A percentile compares a stretch with the other conserved stretches of the same genome.
Conservation (phyloP, 2,329 filamentous ascomycete species). For the Scytalidium lignicola region DNA sequence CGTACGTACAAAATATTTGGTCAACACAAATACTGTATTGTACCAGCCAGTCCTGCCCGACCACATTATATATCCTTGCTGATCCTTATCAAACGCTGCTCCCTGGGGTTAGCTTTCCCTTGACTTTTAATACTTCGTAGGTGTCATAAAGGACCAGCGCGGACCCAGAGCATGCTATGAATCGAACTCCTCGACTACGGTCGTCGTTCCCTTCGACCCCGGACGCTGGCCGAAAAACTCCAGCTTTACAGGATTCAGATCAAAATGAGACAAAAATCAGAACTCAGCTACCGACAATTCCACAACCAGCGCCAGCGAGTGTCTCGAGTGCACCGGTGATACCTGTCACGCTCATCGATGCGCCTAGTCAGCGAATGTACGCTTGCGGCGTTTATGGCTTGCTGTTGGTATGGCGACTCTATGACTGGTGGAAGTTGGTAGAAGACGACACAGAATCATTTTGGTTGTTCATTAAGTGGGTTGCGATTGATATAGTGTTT, state of each 20-base stretch:
- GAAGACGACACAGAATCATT: conserved; percentile 84
- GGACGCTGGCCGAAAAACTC: conserved; percentile 38
- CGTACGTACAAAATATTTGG: neutral
- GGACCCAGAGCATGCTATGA: conserved; percentile 51
- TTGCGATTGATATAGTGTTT: conserved; percentile 77
- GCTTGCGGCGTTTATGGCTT: conserved; percentile 72
- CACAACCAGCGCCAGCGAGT: conserved; percentile 10
- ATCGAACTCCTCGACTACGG: conserved; percentile 74
- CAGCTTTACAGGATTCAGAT: conserved; percentile 26
- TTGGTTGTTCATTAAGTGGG: conserved; percentile 91
- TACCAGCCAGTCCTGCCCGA: neutral
- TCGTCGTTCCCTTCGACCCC: conserved; percentile 79
- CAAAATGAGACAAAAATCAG: conserved; percentile 14
- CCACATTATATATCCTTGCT: neutral
- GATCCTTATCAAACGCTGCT: neutral
- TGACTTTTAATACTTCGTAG: neutral
- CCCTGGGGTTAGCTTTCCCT: neutral
- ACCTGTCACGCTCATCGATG: conserved; percentile 76
- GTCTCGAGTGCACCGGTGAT: conserved; percentile 57
- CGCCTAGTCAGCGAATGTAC: conserved; percentile 86
- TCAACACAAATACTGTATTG: neutral
- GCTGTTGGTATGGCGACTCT: conserved; percentile 77
- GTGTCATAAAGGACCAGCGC: conserved; percentile 1
- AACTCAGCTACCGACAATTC: conserved; percentile 23
- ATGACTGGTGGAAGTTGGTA: conserved; percentile 75